Evolutionary conservation across 345 rosid genomes (phyloP), one percentile per base, ranked within the genome.

Genomic region (Tarenaya hassleriana): DNA sequence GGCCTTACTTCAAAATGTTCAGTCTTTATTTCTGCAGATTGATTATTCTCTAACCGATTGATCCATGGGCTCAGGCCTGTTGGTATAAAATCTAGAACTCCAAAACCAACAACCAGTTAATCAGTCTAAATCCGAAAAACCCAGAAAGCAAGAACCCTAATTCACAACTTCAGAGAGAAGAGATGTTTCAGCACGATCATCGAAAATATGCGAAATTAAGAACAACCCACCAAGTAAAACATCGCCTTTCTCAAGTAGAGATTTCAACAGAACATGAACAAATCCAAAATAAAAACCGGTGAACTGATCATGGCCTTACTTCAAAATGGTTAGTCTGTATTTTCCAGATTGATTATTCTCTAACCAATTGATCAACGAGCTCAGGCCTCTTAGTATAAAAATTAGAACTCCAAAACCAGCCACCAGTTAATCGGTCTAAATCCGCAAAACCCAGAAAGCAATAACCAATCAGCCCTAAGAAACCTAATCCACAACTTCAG

Each of bases 331-430:
- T n/a, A n/a, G n/a, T n/a, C n/a, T n/a, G n/a, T n/a, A n/a, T n/a
- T n/a, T n/a, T n/a, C n/a, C n/a, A n/a, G n/a, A n/a, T n/a, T n/a
- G n/a, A n/a, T n/a, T n/a, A n/a, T n/a, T n/a, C n/a, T n/a, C n/a
- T n/a, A n/a, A n/a, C n/a, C n/a, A 11, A 33, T 33, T 52, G 46
- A 52, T 39, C 35, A 39, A 15, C 47, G 62, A 46, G 52, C 13
- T 15, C 12, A 1, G 8, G 2, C 19, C 37, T 21, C n/a, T 21
- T 45, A n/a, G n/a, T 31, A 29, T n/a, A n/a, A n/a, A n/a, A n/a
- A n/a, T n/a, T n/a, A n/a, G n/a, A n/a, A n/a, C n/a, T n/a, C n/a
- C n/a, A n/a, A n/a, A n/a, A n/a, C n/a, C n/a, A n/a, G n/a, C n/a
- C n/a, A n/a, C n/a, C n/a, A n/a, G n/a, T n/a, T n/a, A n/a, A n/a